phyloP scores from a whole-genome alignment of 176 grass and related monocot genomes.

The Olyra latifolia region DNA sequence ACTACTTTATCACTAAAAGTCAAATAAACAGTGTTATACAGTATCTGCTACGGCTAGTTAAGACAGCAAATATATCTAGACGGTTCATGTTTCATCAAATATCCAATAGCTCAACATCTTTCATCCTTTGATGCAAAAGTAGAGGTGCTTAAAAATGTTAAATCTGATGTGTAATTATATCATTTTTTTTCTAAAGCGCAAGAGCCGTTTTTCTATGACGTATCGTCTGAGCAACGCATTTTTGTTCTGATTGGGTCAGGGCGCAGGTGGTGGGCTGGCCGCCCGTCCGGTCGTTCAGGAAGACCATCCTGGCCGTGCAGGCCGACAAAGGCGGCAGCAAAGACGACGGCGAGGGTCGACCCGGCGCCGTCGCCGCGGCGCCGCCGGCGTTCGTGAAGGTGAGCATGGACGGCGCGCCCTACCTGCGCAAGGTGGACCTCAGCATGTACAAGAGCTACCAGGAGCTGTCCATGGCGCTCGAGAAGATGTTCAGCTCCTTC shows the following conservation, averaged over 20 bases:
- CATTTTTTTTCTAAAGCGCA: too few relatives aligned
- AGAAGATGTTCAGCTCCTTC: slow-evolving; percentile 77
- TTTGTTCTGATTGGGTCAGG: slow-evolving; percentile 15
- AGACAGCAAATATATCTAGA: too few relatives aligned
- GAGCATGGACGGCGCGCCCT: slow-evolving; percentile 87
- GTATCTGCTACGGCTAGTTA: too few relatives aligned
- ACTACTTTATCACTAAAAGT: too few relatives aligned
- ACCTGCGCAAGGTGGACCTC: slow-evolving; percentile 86
- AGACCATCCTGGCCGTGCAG: slow-evolving; percentile 64
- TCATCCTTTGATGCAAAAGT: too few relatives aligned
- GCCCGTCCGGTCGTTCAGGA: slow-evolving; percentile 73
- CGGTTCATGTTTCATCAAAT: too few relatives aligned
- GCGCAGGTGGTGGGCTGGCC: slow-evolving; percentile 85
- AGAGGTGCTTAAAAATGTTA: too few relatives aligned
- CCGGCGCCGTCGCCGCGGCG: background rate
- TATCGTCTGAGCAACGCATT: background rate
- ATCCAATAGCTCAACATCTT: too few relatives aligned
- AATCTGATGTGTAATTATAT: too few relatives aligned
- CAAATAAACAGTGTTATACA: too few relatives aligned
- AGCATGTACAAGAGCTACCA: slow-evolving; percentile 66
- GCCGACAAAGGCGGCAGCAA: slow-evolving; percentile 29
- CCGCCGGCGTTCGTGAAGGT: slow-evolving; percentile 74
- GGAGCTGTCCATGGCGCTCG: slow-evolving; percentile 67
- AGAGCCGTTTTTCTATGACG: too few relatives aligned
- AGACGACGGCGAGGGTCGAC: background rate